phyloP scores from a whole-genome alignment of 2,329 filamentous ascomycete species.

The Aspergillus pseudoglaucus region DNA sequence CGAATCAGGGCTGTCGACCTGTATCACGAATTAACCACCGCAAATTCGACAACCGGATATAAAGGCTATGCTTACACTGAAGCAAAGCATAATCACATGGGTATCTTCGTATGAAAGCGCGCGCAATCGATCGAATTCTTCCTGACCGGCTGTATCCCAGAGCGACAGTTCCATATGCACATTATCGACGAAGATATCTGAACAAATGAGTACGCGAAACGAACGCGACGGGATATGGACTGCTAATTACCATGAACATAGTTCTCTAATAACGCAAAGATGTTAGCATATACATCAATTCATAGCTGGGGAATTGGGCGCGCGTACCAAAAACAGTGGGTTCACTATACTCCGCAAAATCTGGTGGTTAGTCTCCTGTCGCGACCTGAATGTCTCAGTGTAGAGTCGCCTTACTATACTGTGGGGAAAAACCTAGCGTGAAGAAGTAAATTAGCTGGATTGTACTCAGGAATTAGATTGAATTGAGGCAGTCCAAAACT shows the following conservation, averaged over 20 bases:
- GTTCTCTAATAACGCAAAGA: constrained; percentile 59
- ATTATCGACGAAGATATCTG: constrained; percentile 96
- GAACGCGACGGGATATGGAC: not conserved
- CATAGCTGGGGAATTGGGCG: constrained; percentile 7
- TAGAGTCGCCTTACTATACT: constrained; percentile 63
- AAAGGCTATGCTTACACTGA: constrained; percentile 54
- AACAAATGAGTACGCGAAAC: constrained; percentile 13
- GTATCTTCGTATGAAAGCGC: constrained; percentile 97
- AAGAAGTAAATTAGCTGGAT: constrained; percentile 12
- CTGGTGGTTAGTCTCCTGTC: constrained; percentile 15
- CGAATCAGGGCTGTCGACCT: constrained; percentile 88
- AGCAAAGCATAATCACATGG: constrained; percentile 97
- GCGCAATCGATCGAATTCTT: constrained; percentile 95
- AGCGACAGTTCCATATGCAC: constrained; percentile 95
- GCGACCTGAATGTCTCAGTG: not conserved
- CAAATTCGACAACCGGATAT: not conserved
- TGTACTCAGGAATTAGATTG: not conserved
- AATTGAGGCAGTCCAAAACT: constrained; percentile 21
- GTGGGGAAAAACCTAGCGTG: constrained; percentile 79
- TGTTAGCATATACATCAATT: constrained; percentile 14
- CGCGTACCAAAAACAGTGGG: constrained; percentile 76
- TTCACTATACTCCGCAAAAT: constrained; percentile 49
- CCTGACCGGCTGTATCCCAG: constrained; percentile 97
- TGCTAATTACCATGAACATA: constrained; percentile 79
- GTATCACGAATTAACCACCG: constrained; percentile 3